Percentiles rank a stretch among this genome's conserved stretches.
Conservation (phyloP, 192 early-diverging fungal species). For the Coemansia sp. region DNA sequence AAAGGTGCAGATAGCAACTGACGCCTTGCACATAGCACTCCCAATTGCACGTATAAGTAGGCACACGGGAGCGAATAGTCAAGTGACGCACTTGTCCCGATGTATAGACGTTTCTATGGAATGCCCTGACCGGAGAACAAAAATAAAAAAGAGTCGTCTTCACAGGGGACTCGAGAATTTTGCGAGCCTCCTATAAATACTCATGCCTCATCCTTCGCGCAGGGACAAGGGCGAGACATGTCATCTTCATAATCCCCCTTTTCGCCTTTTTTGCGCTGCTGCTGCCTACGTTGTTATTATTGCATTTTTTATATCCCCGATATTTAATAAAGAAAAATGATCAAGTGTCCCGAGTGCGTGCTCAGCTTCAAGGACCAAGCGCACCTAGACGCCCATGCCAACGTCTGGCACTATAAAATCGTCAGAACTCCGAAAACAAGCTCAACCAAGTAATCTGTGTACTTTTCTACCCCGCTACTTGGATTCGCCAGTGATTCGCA, state of each 20-base stretch:
- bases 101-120: conserved; percentile 7
- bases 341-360: conserved; percentile 53
- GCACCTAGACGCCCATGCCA: conserved; percentile 30
- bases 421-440: not conserved
- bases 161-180: not conserved
- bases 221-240: not conserved
- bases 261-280: not conserved
- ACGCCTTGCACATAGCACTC: not conserved
- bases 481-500: not conserved
- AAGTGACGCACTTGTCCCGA: not conserved
- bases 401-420: conserved; percentile 53
- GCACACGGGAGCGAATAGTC: not conserved
- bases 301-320: not conserved
- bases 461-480: no score
- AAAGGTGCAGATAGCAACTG: not conserved
- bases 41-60: not conserved
- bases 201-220: not conserved
- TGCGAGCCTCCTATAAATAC: not conserved
- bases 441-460: not conserved
- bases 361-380: conserved; percentile 30
- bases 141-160: not conserved
- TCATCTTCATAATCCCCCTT: not conserved
- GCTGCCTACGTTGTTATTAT: not conserved
- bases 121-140: not conserved
- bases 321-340: not conserved